Evolutionary conservation across 139 green algal genomes (phyloP).

Genomic region (Chlorella vulgaris): DNA sequence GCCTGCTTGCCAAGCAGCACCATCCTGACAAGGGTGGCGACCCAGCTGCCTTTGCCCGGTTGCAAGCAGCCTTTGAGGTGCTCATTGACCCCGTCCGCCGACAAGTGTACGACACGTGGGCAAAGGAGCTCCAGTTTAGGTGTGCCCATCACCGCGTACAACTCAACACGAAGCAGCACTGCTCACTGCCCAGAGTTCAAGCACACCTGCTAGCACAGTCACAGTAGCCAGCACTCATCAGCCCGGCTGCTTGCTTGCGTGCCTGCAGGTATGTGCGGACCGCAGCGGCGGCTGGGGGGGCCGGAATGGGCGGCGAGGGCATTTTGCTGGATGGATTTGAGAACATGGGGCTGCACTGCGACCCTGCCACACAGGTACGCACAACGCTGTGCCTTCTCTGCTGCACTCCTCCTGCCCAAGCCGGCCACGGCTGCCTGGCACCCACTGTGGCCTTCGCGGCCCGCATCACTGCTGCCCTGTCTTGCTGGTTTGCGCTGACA

Average conservation of each 20-base stretch:
- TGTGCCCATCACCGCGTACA: constrained; percentile 41
- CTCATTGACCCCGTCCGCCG: constrained; percentile 60
- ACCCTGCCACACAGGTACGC: constrained; percentile 44
- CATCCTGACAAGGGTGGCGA: constrained; percentile 90
- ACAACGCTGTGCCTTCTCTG: neutral
- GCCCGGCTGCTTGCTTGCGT: neutral
- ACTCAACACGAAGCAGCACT: constrained; percentile 25
- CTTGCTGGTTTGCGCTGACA: no score
- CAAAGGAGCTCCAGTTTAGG: constrained; percentile 65
- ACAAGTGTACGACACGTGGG: constrained; percentile 73
- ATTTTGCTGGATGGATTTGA: constrained; percentile 79
- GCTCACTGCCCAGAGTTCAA: neutral
- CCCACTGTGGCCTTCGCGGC: no score
- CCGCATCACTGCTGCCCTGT: no score
- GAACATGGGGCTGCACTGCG: constrained; percentile 51
- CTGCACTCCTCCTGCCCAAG: neutral
- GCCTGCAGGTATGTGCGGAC: constrained; percentile 21
- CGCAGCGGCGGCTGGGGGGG: neutral
- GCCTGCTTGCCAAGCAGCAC: constrained; percentile 53
- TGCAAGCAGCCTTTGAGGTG: constrained; percentile 70
- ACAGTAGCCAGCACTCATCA: no score
- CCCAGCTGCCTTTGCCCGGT: constrained; percentile 43
- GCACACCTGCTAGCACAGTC: no score
- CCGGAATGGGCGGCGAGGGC: constrained; percentile 66
- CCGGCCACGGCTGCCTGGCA: neutral